phyloP scores from a whole-genome alignment of 495 filamentous ascomycete species.

The Penicillium cinerascens region DNA sequence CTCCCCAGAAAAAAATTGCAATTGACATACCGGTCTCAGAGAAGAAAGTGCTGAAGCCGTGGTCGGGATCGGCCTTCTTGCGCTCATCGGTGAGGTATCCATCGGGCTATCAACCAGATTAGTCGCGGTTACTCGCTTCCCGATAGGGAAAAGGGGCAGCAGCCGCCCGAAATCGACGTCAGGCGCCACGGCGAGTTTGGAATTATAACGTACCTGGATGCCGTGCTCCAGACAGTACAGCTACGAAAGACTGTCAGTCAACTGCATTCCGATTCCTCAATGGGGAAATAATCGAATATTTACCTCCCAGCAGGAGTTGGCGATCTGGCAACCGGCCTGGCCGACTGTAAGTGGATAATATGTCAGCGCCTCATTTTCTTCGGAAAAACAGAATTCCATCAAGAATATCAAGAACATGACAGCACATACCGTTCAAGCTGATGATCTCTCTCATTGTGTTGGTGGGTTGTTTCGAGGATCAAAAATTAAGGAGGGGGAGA shows the following conservation, averaged over 20 bases:
- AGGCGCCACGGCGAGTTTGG: constrained; percentile 15
- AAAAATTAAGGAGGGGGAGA: constrained; percentile 33
- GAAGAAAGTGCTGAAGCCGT: constrained; percentile 99
- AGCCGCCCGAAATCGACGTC: constrained; percentile 14
- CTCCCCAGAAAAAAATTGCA: background rate
- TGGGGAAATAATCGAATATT: constrained; percentile 10
- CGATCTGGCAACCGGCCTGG: constrained; percentile 99
- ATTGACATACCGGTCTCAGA: constrained; percentile 85
- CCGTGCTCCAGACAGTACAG: constrained; percentile 99
- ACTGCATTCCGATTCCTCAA: constrained; percentile 7
- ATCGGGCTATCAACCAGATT: constrained; percentile 68
- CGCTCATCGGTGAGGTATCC: constrained; percentile 98
- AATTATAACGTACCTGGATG: constrained; percentile 75
- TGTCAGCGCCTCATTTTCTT: constrained; percentile 20
- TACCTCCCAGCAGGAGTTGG: constrained; percentile 99
- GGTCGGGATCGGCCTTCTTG: constrained; percentile 91
- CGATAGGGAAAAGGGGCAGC: constrained; percentile 18
- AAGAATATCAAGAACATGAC: background rate
- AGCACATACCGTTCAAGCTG: constrained; percentile 87
- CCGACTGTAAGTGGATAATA: constrained; percentile 63
- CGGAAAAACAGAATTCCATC: constrained; percentile 7
- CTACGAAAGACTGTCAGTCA: constrained; percentile 49
- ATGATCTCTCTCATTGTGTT: constrained; percentile 97
- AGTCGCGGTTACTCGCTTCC: constrained; percentile 22
- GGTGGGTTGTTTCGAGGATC: constrained; percentile 31